These are phyloP conservation scores for Hypoxylon intermedium DNA, from an alignment of 495 filamentous ascomycete species.

Conservation along the genomic window DNA sequence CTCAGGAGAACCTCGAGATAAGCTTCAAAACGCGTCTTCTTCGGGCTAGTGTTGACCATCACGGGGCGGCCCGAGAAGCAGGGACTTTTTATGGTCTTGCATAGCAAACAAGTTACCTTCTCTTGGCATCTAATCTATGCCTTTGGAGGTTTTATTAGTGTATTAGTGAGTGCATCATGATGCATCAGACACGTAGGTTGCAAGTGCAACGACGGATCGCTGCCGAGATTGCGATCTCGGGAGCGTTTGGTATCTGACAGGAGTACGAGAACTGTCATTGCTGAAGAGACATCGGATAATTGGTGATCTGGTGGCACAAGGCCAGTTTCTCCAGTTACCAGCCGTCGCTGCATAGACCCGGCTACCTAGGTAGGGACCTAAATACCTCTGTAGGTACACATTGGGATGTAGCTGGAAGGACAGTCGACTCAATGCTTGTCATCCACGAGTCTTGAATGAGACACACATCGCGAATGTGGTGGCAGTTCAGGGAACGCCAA, in stretches of 20 bases:
- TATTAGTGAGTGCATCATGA: not conserved
- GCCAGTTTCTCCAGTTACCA: not conserved
- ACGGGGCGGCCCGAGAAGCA: constrained; percentile 32
- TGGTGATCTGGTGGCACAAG: constrained; percentile 18
- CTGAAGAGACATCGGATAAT: constrained; percentile 20
- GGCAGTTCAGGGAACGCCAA: too few species aligned
- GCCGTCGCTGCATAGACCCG: constrained; percentile 16
- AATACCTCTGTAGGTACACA: too few species aligned
- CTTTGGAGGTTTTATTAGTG: not conserved
- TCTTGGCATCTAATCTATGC: constrained; percentile 17
- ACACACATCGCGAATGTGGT: too few species aligned
- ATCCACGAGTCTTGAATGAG: too few species aligned
- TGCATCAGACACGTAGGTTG: constrained; percentile 3
- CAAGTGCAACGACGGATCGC: constrained; percentile 15
- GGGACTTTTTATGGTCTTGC: constrained; percentile 1
- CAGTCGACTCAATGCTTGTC: too few species aligned
- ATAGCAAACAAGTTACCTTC: constrained; percentile 30
- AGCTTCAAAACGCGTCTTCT: not conserved
- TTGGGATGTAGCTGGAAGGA: too few species aligned
- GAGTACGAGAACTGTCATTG: constrained; percentile 2
- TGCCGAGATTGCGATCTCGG: constrained; percentile 28
- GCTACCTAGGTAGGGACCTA: too few species aligned
- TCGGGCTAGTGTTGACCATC: constrained; percentile 13
- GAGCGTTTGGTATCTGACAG: constrained; percentile 15
- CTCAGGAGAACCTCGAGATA: constrained; percentile 25